Percentiles rank a stretch among this genome's conserved stretches.
Conservation (phyloP, 1,284 basidiomycete species). For the Hemileia vastatrix region DNA sequence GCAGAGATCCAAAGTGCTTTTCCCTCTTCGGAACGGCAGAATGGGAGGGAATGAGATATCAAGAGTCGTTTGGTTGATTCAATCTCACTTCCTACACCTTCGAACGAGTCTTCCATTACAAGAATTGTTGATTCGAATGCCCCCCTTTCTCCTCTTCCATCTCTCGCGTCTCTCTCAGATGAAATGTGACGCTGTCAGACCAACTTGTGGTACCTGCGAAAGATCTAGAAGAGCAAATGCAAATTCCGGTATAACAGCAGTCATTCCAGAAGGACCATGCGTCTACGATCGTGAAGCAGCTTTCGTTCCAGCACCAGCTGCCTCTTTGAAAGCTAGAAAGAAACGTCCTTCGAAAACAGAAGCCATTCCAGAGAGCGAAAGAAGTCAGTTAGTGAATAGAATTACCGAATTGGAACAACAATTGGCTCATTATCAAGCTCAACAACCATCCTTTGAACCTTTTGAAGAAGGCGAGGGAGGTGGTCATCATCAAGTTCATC, state of each 20-base stretch:
- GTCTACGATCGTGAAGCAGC: conserved; percentile 17
- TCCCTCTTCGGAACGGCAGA: too few species aligned
- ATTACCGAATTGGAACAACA: background rate
- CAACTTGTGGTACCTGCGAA: conserved; percentile 21
- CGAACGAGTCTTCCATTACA: too few species aligned
- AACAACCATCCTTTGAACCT: background rate
- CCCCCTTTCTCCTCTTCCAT: background rate
- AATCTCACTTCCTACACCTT: too few species aligned
- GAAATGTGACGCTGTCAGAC: conserved; percentile 23
- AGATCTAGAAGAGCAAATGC: conserved; percentile 14
- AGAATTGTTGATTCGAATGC: too few species aligned
- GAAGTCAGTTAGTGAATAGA: background rate
- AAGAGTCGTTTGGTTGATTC: too few species aligned
- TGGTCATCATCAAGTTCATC: too few species aligned
- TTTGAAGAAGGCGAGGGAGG: too few species aligned
- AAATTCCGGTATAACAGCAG: conserved; percentile 4
- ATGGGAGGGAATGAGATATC: too few species aligned
- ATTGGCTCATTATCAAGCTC: too few species aligned
- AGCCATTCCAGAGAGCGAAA: background rate
- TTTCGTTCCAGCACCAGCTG: background rate
- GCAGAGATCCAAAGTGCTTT: too few species aligned
- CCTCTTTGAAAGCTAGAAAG: background rate
- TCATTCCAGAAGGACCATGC: conserved; percentile 23
- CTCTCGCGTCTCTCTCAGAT: conserved; percentile 6
- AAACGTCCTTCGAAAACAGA: background rate